Evolutionary conservation across 768 basidiomycete species (phyloP), one percentile per base, ranked within the genome.

Genomic region (Lentinula sp.): DNA sequence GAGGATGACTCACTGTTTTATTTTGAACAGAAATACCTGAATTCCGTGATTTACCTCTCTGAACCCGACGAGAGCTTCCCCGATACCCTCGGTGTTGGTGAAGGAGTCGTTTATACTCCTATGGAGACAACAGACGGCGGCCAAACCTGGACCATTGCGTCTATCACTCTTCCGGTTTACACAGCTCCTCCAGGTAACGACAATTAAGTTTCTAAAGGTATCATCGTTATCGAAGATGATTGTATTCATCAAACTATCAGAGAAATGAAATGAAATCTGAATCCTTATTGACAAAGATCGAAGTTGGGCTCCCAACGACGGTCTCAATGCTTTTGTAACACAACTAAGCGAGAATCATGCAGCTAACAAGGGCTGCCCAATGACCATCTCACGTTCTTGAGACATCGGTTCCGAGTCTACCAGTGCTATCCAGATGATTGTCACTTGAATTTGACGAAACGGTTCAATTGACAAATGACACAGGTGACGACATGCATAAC

Each of bases 71-170:
- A 56, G 31, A 45, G n/a, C 23, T 64, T 64, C 49, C 48, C 34
- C 5, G 35, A 42, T 35, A 64, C 63, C 2, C 56, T 61, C 13
- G 60, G 63, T 28, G 39, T 61, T 0, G 63, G 63, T 40, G 11
- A 42, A 46, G 63, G 63, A 16, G 63, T 64, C 11, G 40, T 16
- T 6, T 45, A 53, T 35, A 61, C 42, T 34, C 45, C 39, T n/a
- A 54, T 64, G 63, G 39, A 40, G n/a, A 64, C 61, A 6, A 34
- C 54, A 9, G 63, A 64, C 51, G 55, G 61, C 23, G 63, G 63
- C n/a, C 61, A 64, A 61, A 64, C 63, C 40, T 64, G 63, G 63
- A 64, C 61, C 11, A 53, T 64, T 50, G 53, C 63, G 21, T 57
- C 45, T 16, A 64, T 64, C 40, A 57, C 62, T 35, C 55, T 64